A percentile compares a stretch with the other conserved stretches of the same genome.
Conservation (phyloP, 306 rosid species). For the Quercus aquifolioides region DNA sequence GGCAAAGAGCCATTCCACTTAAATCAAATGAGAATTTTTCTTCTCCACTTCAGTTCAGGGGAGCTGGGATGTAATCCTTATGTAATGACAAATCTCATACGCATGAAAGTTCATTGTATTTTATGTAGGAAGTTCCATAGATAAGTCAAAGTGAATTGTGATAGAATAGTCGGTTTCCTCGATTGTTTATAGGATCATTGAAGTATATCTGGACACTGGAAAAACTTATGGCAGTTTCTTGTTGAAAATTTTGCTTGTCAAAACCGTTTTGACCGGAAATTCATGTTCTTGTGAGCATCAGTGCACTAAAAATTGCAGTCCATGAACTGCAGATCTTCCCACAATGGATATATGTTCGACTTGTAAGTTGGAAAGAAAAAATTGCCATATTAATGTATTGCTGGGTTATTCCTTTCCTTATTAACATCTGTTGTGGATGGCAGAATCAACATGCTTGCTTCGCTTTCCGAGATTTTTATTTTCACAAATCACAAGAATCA, state of each 20-base stretch:
- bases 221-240: neutral
- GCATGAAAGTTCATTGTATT: neutral
- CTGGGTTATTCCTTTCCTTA: too few species aligned
- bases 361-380: too few species aligned
- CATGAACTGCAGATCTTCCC: neutral
- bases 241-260: neutral
- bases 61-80: neutral
- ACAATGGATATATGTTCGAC: too few species aligned
- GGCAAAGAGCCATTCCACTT: slow-evolving; percentile 31
- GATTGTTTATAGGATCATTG: neutral
- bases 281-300: neutral
- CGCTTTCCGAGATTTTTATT: too few species aligned
- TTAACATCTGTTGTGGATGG: too few species aligned
- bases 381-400: too few species aligned
- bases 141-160: neutral
- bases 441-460: too few species aligned
- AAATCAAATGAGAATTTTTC: neutral
- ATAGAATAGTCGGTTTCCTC: neutral
- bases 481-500: too few species aligned
- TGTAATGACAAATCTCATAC: neutral
- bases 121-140: neutral
- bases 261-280: too few species aligned
- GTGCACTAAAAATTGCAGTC: neutral
- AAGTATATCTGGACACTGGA: neutral
- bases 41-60: neutral